These are phyloP conservation scores for Solanum hybrid DNA, from an alignment of 305 asterid genomes.

Conservation along the genomic window DNA sequence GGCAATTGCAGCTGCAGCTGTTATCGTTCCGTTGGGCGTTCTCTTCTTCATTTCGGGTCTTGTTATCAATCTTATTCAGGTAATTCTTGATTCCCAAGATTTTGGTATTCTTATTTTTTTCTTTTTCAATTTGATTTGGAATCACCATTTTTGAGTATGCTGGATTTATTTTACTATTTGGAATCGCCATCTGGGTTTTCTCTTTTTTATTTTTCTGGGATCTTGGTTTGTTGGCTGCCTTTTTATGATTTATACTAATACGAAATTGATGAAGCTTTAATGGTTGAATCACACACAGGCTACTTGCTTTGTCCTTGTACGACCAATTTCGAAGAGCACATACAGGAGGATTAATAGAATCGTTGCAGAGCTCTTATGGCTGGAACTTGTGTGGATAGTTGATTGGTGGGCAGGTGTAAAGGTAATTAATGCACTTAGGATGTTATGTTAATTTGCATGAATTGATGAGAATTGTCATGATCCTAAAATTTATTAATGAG, in stretches of 20 bases:
- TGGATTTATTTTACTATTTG: neutral
- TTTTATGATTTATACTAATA: neutral
- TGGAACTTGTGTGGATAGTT: conserved; percentile 85
- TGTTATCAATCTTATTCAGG: conserved; percentile 35
- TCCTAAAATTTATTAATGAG: neutral
- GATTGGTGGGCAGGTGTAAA: conserved; percentile 98
- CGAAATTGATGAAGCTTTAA: neutral
- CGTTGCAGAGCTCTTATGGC: conserved; percentile 81
- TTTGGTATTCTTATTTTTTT: neutral
- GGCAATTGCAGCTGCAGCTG: conserved; percentile 36
- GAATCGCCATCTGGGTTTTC: neutral
- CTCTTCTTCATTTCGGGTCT: conserved; percentile 45
- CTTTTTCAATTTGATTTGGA: neutral
- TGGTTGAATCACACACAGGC: conserved; percentile 41
- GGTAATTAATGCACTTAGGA: conserved; percentile 29
- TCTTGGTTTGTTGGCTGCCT: neutral
- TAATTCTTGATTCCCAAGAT: neutral
- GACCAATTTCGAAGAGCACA: conserved; percentile 73
- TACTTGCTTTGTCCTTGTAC: conserved; percentile 47
- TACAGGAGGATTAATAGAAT: conserved; percentile 76
- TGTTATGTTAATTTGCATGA: neutral
- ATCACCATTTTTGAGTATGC: neutral
- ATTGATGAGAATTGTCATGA: neutral
- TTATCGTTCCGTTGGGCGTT: conserved; percentile 38
- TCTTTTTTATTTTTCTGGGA: neutral